Evolutionary conservation across 73 alveolate species (phyloP).

Genomic region (Tetrahymena thermophila): DNA sequence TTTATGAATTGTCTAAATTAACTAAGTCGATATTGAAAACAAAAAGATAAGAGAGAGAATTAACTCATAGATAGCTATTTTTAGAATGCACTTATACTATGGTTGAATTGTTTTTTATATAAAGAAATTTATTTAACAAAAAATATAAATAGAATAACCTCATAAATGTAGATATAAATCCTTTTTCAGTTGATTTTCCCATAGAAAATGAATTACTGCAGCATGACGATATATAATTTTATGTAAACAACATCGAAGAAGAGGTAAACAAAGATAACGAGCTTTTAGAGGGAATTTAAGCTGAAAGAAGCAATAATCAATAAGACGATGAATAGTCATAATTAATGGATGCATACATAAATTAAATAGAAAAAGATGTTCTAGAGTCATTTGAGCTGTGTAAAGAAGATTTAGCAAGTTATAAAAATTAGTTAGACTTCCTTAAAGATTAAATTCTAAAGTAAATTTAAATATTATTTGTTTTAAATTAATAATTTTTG

Average conservation of each 20-base stretch:
- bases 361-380: background rate
- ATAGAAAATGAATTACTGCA: background rate
- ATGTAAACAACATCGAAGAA: background rate
- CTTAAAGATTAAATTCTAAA: background rate
- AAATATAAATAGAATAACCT: background rate
- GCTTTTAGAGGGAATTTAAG: background rate
- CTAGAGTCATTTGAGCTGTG: background rate
- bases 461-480: background rate
- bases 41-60: background rate
- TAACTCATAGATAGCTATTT: background rate
- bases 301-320: background rate
- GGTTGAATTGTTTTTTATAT: background rate
- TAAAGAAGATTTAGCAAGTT: background rate
- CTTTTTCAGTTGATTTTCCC: background rate
- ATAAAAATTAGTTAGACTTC: background rate
- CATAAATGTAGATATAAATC: background rate
- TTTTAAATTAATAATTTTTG: background rate
- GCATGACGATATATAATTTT: background rate
- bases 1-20: background rate
- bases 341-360: background rate
- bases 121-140: background rate
- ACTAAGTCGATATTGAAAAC: background rate
- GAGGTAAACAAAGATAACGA: background rate
- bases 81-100: background rate
- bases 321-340: background rate